A percentile compares a stretch with the other conserved stretches of the same genome.
These are phyloP conservation scores for Mycena floridula DNA, from an alignment of 768 basidiomycete species.

Conservation along the genomic window DNA sequence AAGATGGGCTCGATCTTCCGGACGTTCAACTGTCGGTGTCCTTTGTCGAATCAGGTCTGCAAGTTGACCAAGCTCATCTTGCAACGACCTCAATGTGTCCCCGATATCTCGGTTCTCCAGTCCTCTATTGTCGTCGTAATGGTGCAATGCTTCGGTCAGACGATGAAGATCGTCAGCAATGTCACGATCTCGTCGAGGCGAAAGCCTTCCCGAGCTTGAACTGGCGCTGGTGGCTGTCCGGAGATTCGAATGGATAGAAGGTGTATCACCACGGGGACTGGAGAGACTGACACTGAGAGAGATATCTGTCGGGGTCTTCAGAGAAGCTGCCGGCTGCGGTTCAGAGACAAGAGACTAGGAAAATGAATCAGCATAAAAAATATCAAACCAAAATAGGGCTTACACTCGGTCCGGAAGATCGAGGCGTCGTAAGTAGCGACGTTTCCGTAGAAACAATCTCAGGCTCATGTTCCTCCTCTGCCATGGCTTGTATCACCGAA, in stretches of 20 bases:
- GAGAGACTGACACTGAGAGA: constrained; percentile 43
- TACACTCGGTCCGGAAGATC: not conserved
- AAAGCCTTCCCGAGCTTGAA: constrained; percentile 45
- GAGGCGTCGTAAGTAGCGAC: constrained; percentile 19
- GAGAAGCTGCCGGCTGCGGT: not conserved
- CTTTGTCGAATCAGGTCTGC: constrained; percentile 44
- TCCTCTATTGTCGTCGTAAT: constrained; percentile 50
- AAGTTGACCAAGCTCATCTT: constrained; percentile 62
- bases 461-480: constrained; percentile 20
- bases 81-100: constrained; percentile 63
- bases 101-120: constrained; percentile 60
- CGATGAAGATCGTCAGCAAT: constrained; percentile 31
- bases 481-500: no score
- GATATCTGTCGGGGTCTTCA: constrained; percentile 16
- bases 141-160: constrained; percentile 50
- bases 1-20: no score
- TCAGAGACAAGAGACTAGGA: not conserved
- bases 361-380: not conserved
- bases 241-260: constrained; percentile 42
- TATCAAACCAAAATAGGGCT: constrained; percentile 4
- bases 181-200: not conserved
- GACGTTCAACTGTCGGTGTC: not conserved
- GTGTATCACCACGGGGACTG: constrained; percentile 39
- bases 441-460: constrained; percentile 9
- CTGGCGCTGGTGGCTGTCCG: constrained; percentile 39